Percentiles rank a stretch among this genome's conserved stretches.
Conservation (phyloP, 129 eudicot genomes). For the Helianthus annuus region HanXRQr2.0-SUNRISE NC_035434.2:46871349-46871848, state of each 20-base stretch:
- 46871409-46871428: background rate
- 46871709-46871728: too few relatives aligned
- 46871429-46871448: background rate
- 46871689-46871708: too few relatives aligned
- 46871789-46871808: background rate
- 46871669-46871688: too few relatives aligned
- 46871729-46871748: background rate
- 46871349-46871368: background rate
- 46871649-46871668: too few relatives aligned
- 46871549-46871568: conserved; percentile 15
- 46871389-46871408: conserved; percentile 44
- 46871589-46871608: background rate
- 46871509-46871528: background rate
- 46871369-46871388: conserved; percentile 10
- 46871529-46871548: background rate
- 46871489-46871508: background rate
- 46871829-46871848: background rate
- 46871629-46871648: conserved; percentile 38
- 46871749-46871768: background rate
- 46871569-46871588: background rate
- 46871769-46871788: too few relatives aligned
- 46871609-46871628: conserved; percentile 21
- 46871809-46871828: background rate
- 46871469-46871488: background rate
- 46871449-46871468: conserved; percentile 16